These are phyloP conservation scores for Solanum chmielewskii DNA, from an alignment of 257 asterid species.

Conservation along the genomic window DNA sequence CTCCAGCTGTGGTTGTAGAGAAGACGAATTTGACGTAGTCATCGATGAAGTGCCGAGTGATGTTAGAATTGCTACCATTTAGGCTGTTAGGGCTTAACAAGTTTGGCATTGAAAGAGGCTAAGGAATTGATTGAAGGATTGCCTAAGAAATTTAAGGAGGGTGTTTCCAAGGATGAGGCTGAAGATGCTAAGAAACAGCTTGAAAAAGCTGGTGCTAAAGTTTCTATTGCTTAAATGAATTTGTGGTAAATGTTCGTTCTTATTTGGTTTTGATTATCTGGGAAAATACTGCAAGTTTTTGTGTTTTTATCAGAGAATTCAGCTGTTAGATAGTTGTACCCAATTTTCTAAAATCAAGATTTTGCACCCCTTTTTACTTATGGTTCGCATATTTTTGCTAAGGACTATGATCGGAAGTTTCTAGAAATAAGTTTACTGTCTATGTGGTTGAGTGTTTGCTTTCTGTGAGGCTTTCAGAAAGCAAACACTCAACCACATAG, in stretches of 20 bases:
- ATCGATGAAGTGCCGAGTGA: conserved; percentile 83
- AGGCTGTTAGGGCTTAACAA: conserved; percentile 91
- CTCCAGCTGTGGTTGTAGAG: conserved; percentile 65
- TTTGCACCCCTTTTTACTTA: background rate
- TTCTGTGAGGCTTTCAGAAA: background rate
- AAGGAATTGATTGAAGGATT: conserved; percentile 85
- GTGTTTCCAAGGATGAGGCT: conserved; percentile 71
- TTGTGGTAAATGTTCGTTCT: background rate
- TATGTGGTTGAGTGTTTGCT: too few relatives aligned
- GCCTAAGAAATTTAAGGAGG: conserved; percentile 93
- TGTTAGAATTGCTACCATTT: conserved; percentile 67
- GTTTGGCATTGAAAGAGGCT: conserved; percentile 75
- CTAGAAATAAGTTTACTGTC: too few relatives aligned
- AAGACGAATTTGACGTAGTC: conserved; percentile 79
- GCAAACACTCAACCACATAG: background rate
- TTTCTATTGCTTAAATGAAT: conserved; percentile 30
- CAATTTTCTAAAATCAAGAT: background rate
- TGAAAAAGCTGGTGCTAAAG: conserved; percentile 77
- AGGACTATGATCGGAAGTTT: too few relatives aligned
- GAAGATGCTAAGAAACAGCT: conserved; percentile 95
- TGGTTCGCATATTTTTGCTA: background rate
- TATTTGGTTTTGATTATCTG: too few relatives aligned
- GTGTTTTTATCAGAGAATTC: background rate
- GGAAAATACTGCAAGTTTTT: background rate
- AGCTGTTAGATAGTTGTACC: conserved; percentile 6